Conservation (phyloP, 1,284 basidiomycete genomes). For the Vanrija humicola region DNA sequence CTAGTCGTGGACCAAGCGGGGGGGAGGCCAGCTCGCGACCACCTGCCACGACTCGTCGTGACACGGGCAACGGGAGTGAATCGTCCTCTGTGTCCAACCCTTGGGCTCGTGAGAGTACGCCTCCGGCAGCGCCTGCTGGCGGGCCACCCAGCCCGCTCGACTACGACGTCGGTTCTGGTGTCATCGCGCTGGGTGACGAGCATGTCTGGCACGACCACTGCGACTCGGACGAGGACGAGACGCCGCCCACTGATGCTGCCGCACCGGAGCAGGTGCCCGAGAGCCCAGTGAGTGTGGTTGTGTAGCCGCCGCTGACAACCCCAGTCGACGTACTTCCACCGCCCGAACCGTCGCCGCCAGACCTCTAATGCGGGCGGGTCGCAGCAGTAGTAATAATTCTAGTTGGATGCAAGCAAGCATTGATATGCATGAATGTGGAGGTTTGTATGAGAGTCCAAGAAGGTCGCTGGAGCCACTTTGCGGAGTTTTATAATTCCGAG, state of each 20-base stretch:
- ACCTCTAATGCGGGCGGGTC: not conserved
- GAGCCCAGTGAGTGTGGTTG: constrained; percentile 13
- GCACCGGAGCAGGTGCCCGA: constrained; percentile 15
- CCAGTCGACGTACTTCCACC: constrained; percentile 53
- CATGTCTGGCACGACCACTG: constrained; percentile 59
- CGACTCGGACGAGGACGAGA: constrained; percentile 46
- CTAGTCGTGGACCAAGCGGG: not conserved
- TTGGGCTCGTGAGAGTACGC: constrained; percentile 33
- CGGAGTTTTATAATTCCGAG: not conserved
- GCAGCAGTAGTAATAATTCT: too few species aligned
- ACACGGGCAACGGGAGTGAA: too few species aligned
- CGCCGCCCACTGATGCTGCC: constrained; percentile 31
- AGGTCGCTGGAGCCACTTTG: too few species aligned
- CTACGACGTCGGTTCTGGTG: constrained; percentile 53
- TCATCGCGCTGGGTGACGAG: constrained; percentile 70
- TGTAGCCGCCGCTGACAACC: constrained; percentile 6
- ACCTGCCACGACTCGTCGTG: not conserved
- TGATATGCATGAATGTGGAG: not conserved
- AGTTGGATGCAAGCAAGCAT: not conserved
- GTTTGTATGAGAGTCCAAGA: too few species aligned
- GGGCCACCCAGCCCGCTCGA: constrained; percentile 11
- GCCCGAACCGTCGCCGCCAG: constrained; percentile 21
- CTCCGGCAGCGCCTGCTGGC: not conserved
- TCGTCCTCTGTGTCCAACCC: constrained; percentile 27
- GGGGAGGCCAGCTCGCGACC: not conserved